Conservation (phyloP, 2,329 filamentous ascomycete species). For the Alternaria brassicicola region DNA sequence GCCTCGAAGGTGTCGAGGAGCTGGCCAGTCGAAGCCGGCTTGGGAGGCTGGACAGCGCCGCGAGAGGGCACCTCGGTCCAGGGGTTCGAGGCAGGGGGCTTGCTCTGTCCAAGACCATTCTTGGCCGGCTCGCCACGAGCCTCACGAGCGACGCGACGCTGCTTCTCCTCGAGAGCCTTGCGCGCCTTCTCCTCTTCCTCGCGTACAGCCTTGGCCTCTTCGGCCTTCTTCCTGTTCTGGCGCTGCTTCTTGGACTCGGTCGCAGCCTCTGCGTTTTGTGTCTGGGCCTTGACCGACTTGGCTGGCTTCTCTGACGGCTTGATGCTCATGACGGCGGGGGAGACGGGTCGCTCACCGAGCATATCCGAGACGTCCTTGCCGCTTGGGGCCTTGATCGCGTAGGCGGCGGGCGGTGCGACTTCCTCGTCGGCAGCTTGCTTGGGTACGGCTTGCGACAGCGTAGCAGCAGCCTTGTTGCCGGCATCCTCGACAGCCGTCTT, state of each 20-base stretch:
- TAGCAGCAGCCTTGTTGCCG: conserved; percentile 41
- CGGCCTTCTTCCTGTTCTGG: conserved; percentile 87
- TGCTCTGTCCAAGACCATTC: conserved; percentile 67
- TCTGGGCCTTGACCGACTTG: conserved; percentile 66
- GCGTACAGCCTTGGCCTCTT: conserved; percentile 75
- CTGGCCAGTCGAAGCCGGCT: conserved; percentile 32
- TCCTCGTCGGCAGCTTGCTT: conserved; percentile 78
- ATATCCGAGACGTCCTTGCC: conserved; percentile 84
- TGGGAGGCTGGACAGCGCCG: conserved; percentile 29
- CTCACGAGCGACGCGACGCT: conserved; percentile 80
- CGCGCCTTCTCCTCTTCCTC: conserved; percentile 81
- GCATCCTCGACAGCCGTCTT: conserved; percentile 45
- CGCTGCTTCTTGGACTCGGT: conserved; percentile 93
- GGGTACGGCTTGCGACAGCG: conserved; percentile 60
- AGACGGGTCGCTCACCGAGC: conserved; percentile 74
- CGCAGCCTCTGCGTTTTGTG: conserved; percentile 59
- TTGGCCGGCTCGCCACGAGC: conserved; percentile 82
- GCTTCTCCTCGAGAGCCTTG: conserved; percentile 77
- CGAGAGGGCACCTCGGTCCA: conserved; percentile 55
- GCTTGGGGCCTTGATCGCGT: conserved; percentile 54
- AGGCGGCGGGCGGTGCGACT: conserved; percentile 67
- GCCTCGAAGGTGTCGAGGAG: conserved; percentile 60
- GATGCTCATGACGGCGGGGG: conserved; percentile 77
- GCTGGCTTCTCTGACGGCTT: conserved; percentile 67
- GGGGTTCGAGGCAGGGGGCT: conserved; percentile 57